Evolutionary conservation across 352 stramenopile species (phyloP).

Genomic region (Elongisporangium anandrum): DNA sequence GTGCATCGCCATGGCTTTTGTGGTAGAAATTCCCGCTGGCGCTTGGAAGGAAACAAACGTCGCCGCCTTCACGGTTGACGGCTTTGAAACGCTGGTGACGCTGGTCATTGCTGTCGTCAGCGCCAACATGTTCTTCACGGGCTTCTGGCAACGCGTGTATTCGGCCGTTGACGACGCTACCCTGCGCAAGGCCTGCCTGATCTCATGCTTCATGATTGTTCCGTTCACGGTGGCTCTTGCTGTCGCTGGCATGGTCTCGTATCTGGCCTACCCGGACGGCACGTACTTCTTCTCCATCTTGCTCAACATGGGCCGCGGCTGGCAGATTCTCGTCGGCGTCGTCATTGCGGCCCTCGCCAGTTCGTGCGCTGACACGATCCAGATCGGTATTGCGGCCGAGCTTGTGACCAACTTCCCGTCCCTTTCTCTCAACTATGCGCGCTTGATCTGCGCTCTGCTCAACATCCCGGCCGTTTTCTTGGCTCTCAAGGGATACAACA

Average conservation of each 20-base stretch:
- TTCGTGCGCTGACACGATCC: conserved; percentile 62
- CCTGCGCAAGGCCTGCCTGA: conserved; percentile 34
- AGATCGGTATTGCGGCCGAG: conserved; percentile 70
- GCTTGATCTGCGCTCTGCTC: conserved; percentile 59
- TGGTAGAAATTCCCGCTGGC: conserved; percentile 39
- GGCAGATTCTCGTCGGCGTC: conserved; percentile 64
- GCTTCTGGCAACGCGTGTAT: conserved; percentile 78
- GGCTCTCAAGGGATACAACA: conserved; percentile 59
- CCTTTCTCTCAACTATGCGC: conserved; percentile 46
- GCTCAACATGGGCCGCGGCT: conserved; percentile 60
- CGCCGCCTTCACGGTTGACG: conserved; percentile 48
- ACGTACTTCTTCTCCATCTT: conserved; percentile 69
- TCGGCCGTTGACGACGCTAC: conserved; percentile 50
- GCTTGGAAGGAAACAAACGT: conserved; percentile 52
- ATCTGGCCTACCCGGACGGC: conserved; percentile 51
- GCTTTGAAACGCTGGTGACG: conserved; percentile 73
- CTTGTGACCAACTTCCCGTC: conserved; percentile 67
- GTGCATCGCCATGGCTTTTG: conserved; percentile 54
- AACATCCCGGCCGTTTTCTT: conserved; percentile 67
- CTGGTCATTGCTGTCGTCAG: conserved; percentile 58
- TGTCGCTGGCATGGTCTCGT: conserved; percentile 67
- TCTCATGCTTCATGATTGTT: conserved; percentile 47
- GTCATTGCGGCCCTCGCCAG: conserved; percentile 67
- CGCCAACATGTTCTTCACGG: conserved; percentile 76
- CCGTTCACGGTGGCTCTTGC: conserved; percentile 68